Percentiles rank a stretch among this genome's conserved stretches.
Evolutionary conservation across 352 stramenopile genomes (phyloP).

Genomic region (Pythium aquatile): DNA sequence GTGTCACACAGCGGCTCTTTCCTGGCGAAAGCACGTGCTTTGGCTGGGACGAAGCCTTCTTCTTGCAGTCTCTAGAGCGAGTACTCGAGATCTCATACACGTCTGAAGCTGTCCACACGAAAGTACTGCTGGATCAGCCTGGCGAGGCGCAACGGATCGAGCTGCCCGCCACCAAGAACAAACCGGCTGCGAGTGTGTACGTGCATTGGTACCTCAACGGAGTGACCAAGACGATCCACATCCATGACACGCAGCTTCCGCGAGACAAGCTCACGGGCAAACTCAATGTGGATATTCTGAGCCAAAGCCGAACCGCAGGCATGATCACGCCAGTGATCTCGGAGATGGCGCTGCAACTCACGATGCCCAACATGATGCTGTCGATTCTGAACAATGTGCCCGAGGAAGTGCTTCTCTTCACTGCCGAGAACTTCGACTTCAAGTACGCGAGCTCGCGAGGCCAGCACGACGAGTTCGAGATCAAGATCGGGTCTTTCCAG

Average conservation of each 20-base stretch:
- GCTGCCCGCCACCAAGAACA: conserved; percentile 41
- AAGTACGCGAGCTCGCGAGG: conserved; percentile 61
- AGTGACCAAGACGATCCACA: conserved; percentile 78
- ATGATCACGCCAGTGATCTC: conserved; percentile 38
- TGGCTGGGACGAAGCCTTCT: conserved; percentile 85
- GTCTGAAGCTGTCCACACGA: conserved; percentile 39
- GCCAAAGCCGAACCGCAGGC: background rate
- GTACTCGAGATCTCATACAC: conserved; percentile 62
- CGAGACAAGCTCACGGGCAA: conserved; percentile 69
- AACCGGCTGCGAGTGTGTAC: conserved; percentile 38
- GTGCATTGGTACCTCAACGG: conserved; percentile 83
- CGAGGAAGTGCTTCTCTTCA: conserved; percentile 75
- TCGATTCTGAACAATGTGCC: conserved; percentile 74
- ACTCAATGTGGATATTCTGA: conserved; percentile 22
- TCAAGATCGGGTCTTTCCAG: conserved; percentile 82
- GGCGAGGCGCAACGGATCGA: conserved; percentile 64
- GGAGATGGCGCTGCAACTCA: conserved; percentile 54
- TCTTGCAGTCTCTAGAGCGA: conserved; percentile 63
- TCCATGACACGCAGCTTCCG: conserved; percentile 62
- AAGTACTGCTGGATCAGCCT: conserved; percentile 72
- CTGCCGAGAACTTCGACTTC: conserved; percentile 62
- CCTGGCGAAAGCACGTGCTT: conserved; percentile 75
- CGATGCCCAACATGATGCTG: conserved; percentile 61
- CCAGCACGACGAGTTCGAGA: conserved; percentile 79
- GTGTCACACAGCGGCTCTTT: conserved; percentile 64